Conservation (phyloP, 2,329 filamentous ascomycete genomes). For the Curvularia hawaiiensis region DNA sequence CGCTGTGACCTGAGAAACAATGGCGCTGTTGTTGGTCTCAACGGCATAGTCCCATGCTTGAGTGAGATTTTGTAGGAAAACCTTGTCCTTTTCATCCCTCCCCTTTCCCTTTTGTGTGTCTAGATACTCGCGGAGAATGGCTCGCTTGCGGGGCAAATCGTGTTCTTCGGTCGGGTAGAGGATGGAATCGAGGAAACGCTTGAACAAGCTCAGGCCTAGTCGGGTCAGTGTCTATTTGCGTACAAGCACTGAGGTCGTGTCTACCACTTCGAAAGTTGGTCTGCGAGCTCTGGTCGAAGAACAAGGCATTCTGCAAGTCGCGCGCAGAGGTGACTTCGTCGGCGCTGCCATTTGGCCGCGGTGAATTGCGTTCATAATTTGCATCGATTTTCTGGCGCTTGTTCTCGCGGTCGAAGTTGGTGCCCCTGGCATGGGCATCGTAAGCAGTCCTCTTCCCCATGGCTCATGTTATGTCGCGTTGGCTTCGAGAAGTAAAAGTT, state of each 20-base stretch:
- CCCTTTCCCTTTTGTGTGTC: conserved; percentile 59
- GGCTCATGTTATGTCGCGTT: conserved; percentile 15
- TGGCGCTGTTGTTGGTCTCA: conserved; percentile 77
- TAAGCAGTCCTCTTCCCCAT: conserved; percentile 44
- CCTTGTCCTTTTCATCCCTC: conserved; percentile 60
- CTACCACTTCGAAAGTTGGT: conserved; percentile 39
- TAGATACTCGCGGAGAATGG: conserved; percentile 73
- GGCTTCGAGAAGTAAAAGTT: conserved; percentile 29
- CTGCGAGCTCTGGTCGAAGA: conserved; percentile 45
- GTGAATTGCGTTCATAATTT: conserved; percentile 32
- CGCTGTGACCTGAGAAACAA: conserved; percentile 81
- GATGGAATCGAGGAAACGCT: conserved; percentile 69
- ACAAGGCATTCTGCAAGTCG: conserved; percentile 44
- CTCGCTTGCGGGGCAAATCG: conserved; percentile 54
- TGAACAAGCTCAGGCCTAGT: conserved; percentile 70
- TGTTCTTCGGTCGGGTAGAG: conserved; percentile 61
- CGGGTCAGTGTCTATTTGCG: conserved; percentile 15
- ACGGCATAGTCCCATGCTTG: conserved; percentile 87
- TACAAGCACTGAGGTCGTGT: not conserved
- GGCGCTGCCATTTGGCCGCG: conserved; percentile 24
- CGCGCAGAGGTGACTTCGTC: conserved; percentile 42
- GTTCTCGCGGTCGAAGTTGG: conserved; percentile 27
- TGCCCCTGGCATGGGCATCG: conserved; percentile 34
- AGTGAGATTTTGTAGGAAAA: conserved; percentile 78
- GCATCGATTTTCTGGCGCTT: conserved; percentile 43